These are phyloP conservation scores for Flueggea neowawraea DNA, from an alignment of 441 rosid genomes.

Conservation along the genomic window DNA sequence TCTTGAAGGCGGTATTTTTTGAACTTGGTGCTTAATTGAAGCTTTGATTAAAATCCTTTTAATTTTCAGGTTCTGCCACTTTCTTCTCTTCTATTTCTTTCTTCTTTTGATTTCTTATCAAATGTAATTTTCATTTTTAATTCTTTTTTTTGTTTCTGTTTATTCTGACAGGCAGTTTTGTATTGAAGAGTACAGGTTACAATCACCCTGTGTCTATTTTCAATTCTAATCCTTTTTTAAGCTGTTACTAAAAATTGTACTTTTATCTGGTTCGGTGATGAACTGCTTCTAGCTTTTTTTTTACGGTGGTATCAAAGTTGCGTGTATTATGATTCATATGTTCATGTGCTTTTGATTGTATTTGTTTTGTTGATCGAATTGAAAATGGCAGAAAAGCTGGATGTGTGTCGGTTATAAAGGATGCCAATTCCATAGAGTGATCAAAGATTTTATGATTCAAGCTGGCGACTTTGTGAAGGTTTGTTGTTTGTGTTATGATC, in stretches of 20 bases:
- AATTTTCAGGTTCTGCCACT: conserved; percentile 55
- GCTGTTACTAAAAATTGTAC: too few relatives aligned
- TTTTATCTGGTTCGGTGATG: neutral
- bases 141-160: conserved; percentile 6
- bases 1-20: too few relatives aligned
- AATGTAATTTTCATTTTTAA: neutral
- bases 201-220: neutral
- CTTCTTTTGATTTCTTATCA: neutral
- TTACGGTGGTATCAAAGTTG: too few relatives aligned
- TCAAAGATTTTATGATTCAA: conserved; percentile 97
- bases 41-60: too few relatives aligned
- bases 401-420: conserved; percentile 86
- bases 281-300: too few relatives aligned
- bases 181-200: conserved; percentile 88
- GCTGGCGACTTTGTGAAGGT: conserved; percentile 97
- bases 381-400: conserved; percentile 69
- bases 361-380: too few relatives aligned
- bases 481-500: neutral
- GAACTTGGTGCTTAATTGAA: too few relatives aligned
- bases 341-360: too few relatives aligned
- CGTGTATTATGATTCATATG: too few relatives aligned
- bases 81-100: neutral
- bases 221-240: neutral
- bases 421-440: conserved; percentile 90
- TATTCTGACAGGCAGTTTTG: conserved; percentile 72